These are phyloP conservation scores for Melampsora americana DNA, from an alignment of 1,284 basidiomycete species.

Conservation along the genomic window DNA sequence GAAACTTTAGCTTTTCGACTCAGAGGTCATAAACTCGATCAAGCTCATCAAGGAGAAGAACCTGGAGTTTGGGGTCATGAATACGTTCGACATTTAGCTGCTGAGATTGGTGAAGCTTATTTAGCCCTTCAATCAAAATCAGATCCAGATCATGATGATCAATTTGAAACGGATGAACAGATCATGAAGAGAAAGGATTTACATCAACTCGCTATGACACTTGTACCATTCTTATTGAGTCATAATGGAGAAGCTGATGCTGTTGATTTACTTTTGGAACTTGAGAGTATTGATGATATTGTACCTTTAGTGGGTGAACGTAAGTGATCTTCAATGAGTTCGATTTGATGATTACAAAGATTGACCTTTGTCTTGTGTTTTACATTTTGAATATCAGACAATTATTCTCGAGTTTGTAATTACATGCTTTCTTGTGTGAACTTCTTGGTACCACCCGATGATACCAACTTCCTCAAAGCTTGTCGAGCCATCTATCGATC, in stretches of 20 bases:
- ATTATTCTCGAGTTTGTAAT: constrained; percentile 85
- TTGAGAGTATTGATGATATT: constrained; percentile 83
- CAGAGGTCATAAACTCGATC: constrained; percentile 58
- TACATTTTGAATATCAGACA: constrained; percentile 59
- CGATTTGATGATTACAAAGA: neutral
- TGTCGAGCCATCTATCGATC: constrained; percentile 87
- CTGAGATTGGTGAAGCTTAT: constrained; percentile 95
- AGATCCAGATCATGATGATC: constrained; percentile 45
- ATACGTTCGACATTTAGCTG: constrained; percentile 93
- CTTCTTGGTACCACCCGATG: constrained; percentile 88
- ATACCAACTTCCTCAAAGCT: constrained; percentile 81
- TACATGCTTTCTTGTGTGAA: constrained; percentile 97
- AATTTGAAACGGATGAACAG: constrained; percentile 41
- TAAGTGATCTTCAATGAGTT: constrained; percentile 8
- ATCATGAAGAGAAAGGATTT: constrained; percentile 61
- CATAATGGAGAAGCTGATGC: constrained; percentile 99
- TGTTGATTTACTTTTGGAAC: constrained; percentile 88
- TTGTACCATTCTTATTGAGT: constrained; percentile 83
- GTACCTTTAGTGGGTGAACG: constrained; percentile 67
- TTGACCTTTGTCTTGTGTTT: neutral
- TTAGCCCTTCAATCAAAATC: constrained; percentile 54
- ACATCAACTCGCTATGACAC: constrained; percentile 72
- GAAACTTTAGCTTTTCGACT: constrained; percentile 91
- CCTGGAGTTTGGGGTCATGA: constrained; percentile 98
- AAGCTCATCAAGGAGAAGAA: constrained; percentile 67